Conservation (phyloP, 2,329 filamentous ascomycete genomes). For the Sporothrix pallida region DNA sequence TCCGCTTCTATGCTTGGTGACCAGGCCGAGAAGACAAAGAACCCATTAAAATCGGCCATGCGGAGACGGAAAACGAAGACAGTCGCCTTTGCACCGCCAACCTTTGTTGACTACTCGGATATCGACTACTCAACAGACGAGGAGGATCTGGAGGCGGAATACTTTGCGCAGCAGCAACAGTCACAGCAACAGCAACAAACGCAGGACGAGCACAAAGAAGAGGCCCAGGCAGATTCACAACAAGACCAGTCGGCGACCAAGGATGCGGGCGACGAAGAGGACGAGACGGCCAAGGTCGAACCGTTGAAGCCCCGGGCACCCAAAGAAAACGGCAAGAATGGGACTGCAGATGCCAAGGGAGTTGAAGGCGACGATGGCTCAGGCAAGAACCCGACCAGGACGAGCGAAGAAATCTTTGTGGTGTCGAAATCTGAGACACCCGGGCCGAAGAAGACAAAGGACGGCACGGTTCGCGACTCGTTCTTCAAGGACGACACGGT, state of each 20-base stretch:
- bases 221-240: slow-evolving; percentile 42
- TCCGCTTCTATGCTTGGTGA: slow-evolving; percentile 68
- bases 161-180: slow-evolving; percentile 43
- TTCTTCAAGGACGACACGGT: slow-evolving; percentile 97
- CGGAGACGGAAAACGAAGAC: slow-evolving; percentile 81
- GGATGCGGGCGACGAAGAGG: slow-evolving; percentile 48
- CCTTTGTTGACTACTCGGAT: slow-evolving; percentile 86
- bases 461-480: slow-evolving; percentile 87
- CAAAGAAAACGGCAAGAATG: slow-evolving; percentile 47
- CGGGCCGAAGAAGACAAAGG: slow-evolving; percentile 69
- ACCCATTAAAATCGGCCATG: slow-evolving; percentile 82
- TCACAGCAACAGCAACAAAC: slow-evolving; percentile 42
- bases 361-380: slow-evolving; percentile 48
- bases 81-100: slow-evolving; percentile 83
- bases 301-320: slow-evolving; percentile 57
- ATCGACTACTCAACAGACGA: slow-evolving; percentile 84
- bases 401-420: slow-evolving; percentile 72
- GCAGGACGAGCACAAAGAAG: slow-evolving; percentile 45
- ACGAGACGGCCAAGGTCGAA: slow-evolving; percentile 62
- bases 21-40: slow-evolving; percentile 77
- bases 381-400: slow-evolving; percentile 46
- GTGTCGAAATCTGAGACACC: slow-evolving; percentile 52
- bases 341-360: slow-evolving; percentile 41
- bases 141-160: slow-evolving; percentile 58
- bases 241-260: slow-evolving; percentile 39